Base-by-base conservation (phyloP, 257 asterid species). In the Solanum corneliomulleri region DNA sequence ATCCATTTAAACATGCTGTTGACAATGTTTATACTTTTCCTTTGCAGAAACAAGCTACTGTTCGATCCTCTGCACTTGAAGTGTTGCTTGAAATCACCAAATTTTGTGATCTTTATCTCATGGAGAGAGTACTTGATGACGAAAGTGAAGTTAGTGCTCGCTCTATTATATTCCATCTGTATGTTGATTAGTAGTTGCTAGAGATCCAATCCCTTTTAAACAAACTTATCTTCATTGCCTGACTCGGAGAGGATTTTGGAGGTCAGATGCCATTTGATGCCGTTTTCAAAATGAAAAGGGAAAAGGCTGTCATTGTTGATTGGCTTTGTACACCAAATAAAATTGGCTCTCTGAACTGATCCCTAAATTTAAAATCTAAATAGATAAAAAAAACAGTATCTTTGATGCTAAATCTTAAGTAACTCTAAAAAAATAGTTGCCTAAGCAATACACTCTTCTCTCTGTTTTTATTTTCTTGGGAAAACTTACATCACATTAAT, bases 51-150 rank as follows among this genome's bases (percentile, higher is more conserved):
- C 96, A 95, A 92, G 99, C 91, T 64, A 97, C 98, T 76, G 97
- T 95, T 72, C 92, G 91, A 82, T 90, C 98, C 80, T 95, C 98
- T 25, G 97, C 93, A 85, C 92, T 94, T 31, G 97, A 95, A 92
- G 94, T 96, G 88, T 92, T 97, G 93, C 97, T 93, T 47, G 99
- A 97, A 89, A 89, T 97, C 92, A 95, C 98, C 9, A 95, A 95
- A 90, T 95, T 89, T 87, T 94, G 97, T 87, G 99, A 97, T 91
- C 94, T 97, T 84, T 97, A 97, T 94, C 96, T 97, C 86, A 97
- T 97, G 99, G 99, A 97, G 90, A 91, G 95, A 87, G 99, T 97
- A 87, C 90, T 97, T 90, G 99, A 97, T 88, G 99, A 97, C 49
- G 96, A 93, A 89, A 94, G 95, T 74, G 99, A 93, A 90, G 99